phyloP scores from a whole-genome alignment of 2,329 filamentous ascomycete genomes.

The Clarireedia monteithiana region DNA sequence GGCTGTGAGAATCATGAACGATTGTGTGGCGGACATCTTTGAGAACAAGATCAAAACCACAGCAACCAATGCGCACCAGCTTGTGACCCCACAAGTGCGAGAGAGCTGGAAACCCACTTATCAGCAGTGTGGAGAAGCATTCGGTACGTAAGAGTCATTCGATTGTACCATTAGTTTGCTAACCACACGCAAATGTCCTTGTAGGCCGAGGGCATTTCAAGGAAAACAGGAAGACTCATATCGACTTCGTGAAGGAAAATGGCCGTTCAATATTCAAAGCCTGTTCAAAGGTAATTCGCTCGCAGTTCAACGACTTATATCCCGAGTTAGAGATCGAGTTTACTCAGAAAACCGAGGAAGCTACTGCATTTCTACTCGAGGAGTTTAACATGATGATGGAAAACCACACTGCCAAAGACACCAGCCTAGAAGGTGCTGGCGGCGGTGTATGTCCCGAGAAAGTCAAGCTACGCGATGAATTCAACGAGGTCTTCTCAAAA shows the following conservation, averaged over 20 bases:
- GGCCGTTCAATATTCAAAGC: constrained; percentile 9
- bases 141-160: constrained; percentile 1
- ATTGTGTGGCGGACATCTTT: background rate
- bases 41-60: background rate
- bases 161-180: background rate
- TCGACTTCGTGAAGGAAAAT: background rate
- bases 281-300: background rate
- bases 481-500: background rate
- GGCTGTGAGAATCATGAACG: background rate
- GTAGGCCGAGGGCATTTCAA: constrained; percentile 11
- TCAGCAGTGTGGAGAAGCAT: constrained; percentile 7
- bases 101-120: background rate
- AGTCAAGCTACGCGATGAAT: background rate
- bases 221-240: constrained; percentile 11
- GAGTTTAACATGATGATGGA: background rate
- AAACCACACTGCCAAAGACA: background rate
- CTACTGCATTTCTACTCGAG: background rate
- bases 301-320: background rate
- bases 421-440: background rate
- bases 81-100: background rate
- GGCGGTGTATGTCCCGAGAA: background rate
- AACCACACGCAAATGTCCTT: background rate
- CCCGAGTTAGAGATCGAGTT: background rate
- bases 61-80: background rate
- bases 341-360: background rate